Conservation (phyloP, 805 yeast genomes). For the Hanseniaspora thailandica region DNA sequence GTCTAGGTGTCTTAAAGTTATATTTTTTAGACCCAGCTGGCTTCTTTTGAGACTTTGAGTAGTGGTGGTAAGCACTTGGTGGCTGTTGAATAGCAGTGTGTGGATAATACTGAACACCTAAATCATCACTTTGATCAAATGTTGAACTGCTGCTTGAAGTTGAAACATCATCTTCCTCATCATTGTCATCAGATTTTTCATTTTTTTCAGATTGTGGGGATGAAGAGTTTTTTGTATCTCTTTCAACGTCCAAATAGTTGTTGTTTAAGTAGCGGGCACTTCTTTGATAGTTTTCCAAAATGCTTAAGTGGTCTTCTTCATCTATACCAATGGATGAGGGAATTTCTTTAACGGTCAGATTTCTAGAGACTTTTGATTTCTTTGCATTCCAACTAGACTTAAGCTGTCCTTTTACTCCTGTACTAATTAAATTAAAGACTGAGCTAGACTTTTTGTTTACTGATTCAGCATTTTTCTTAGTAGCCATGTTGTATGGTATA, state of each 20-base stretch:
- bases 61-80: slow-evolving; percentile 1
- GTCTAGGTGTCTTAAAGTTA: slow-evolving; percentile 15
- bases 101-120: slow-evolving; percentile 5
- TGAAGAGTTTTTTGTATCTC: not conserved
- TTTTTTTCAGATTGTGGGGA: not conserved
- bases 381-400: not conserved
- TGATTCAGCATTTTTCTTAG: not conserved
- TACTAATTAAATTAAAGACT: not conserved
- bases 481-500: not conserved
- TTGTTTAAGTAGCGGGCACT: not conserved
- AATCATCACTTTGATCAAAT: not conserved
- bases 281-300: not conserved
- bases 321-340: not conserved
- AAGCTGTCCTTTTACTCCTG: not conserved
- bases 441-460: not conserved
- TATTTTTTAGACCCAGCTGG: not conserved
- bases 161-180: not conserved
- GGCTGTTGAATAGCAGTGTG: slow-evolving; percentile 11
- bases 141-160: not conserved
- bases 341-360: not conserved
- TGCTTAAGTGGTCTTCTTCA: not conserved
- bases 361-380: not conserved
- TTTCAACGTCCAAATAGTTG: not conserved
- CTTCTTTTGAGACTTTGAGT: not conserved
- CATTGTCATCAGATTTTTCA: not conserved